These are phyloP conservation scores for Rhamnella rubrinervis DNA, from an alignment of 331 rosid genomes.

Conservation along the genomic window DNA sequence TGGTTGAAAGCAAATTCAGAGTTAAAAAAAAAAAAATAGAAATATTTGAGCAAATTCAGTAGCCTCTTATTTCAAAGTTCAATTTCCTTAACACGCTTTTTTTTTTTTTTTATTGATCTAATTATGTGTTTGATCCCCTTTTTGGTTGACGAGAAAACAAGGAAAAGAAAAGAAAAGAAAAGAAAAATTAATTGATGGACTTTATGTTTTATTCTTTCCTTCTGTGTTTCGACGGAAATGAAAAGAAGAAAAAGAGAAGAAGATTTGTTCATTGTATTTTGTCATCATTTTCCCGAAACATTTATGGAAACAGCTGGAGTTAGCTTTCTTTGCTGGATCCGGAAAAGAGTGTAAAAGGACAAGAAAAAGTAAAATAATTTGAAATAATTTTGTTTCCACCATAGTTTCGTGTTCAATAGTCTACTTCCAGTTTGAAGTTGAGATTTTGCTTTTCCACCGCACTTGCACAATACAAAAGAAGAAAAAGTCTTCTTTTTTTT, in stretches of 20 bases:
- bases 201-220: not conserved
- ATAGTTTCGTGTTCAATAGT: constrained; percentile 57
- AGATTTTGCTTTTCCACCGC: constrained; percentile 47
- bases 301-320: constrained; percentile 46
- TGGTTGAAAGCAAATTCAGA: not conserved
- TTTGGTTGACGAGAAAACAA: constrained; percentile 18
- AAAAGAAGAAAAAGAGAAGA: not conserved
- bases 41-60: not conserved
- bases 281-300: constrained; percentile 18
- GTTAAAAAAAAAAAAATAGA: not conserved
- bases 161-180: not conserved
- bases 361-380: constrained; percentile 28
- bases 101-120: constrained; percentile 4
- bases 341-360: constrained; percentile 36
- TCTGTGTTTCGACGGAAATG: constrained; percentile 10
- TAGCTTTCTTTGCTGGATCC: constrained; percentile 62
- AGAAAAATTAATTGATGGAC: not conserved
- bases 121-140: constrained; percentile 1
- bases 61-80: not conserved
- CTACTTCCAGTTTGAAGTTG: constrained; percentile 36
- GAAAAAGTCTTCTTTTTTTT: constrained; percentile 29
- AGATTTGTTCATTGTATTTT: constrained; percentile 15
- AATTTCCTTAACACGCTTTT: not conserved
- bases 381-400: constrained; percentile 19
- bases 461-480: constrained; percentile 35